Base-by-base conservation (phyloP, 2,329 filamentous ascomycete species). In the Neopestalotiopsis sp. region DNA sequence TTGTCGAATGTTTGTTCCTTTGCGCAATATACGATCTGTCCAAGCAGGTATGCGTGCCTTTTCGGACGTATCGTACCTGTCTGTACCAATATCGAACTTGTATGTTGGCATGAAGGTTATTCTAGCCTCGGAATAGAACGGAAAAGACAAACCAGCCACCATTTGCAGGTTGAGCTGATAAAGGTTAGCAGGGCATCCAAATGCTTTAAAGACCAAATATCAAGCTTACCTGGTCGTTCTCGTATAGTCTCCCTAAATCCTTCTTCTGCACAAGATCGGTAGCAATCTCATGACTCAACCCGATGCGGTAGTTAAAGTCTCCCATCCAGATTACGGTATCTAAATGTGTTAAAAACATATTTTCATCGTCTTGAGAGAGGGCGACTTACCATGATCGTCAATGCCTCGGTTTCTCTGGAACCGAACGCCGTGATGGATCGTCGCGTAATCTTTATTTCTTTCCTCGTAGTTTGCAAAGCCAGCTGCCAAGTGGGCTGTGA, bases 221-320 rank as follows among this genome's bases (percentile, higher is more conserved):
- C n/a, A 57, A 34, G 74, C 78, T 68, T 81, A 91, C 89, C 85
- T 98, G 95, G 76, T 98, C 95, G 75, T 98, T 97, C 71, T 96
- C 92, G 77, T 97, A 97, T 64, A 98, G 82, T 20, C 87, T 91
- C 68, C 92, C 92, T 12, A 97, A 84, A 75, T 98, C 92, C 32
- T 88, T 85, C 67, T 88, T 86, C 74, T 91, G 88, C 67, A 97
- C 89, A 10, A 97, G 83, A 40, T 90, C 88, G 72, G 93, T 91
- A 7, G 94, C 93, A 69, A 87, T 90, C 52, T 97, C 94, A 72
- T 94, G 90, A 59, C 87, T 88, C 68, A 98, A 85, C 1, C 95
- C 95, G 74, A 99, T 97, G 20, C 96, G 92, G 80, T 99, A 99
- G 78, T 99, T 99, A 84, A 99, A 99, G 79, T 99, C 96, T 4